phyloP scores from a whole-genome alignment of 2,329 filamentous ascomycete genomes.

The Fusarium sp. region DNA sequence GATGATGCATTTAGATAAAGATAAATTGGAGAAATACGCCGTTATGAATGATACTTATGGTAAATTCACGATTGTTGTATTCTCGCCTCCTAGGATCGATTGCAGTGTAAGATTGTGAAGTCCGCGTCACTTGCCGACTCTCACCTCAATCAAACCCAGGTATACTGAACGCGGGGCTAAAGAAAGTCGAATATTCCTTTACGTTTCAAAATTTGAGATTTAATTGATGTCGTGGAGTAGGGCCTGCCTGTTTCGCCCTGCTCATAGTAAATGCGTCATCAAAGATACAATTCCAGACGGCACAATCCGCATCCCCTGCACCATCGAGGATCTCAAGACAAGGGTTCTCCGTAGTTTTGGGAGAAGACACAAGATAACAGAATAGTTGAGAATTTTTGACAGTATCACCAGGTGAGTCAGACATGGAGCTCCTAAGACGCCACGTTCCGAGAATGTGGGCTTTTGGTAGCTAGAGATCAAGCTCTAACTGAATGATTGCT shows the following conservation, averaged over 20 bases:
- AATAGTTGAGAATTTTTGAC: not conserved
- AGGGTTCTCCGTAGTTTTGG: no score
- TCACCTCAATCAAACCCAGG: fast-evolving
- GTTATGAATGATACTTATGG: fast-evolving
- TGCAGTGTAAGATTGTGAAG: not conserved
- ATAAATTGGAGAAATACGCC: fast-evolving
- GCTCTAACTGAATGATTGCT: not conserved
- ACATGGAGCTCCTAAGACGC: not conserved
- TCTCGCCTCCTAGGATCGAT: no score
- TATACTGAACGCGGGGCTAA: fast-evolving
- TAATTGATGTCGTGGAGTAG: not conserved
- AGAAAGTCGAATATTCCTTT: not conserved
- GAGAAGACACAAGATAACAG: not conserved
- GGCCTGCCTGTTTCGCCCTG: not conserved
- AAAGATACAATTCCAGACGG: not conserved
- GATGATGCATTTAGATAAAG: not conserved
- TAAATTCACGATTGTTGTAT: no score
- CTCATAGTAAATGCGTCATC: not conserved
- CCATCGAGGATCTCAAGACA: not conserved
- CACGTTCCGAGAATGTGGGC: not conserved
- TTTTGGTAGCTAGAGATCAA: not conserved
- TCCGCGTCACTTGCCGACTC: fast-evolving
- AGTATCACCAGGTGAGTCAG: not conserved
- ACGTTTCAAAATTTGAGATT: not conserved
- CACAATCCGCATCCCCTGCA: not conserved